Conservation (phyloP, 2,329 filamentous ascomycete genomes). For the Fusarium praegraminearum region DNA sequence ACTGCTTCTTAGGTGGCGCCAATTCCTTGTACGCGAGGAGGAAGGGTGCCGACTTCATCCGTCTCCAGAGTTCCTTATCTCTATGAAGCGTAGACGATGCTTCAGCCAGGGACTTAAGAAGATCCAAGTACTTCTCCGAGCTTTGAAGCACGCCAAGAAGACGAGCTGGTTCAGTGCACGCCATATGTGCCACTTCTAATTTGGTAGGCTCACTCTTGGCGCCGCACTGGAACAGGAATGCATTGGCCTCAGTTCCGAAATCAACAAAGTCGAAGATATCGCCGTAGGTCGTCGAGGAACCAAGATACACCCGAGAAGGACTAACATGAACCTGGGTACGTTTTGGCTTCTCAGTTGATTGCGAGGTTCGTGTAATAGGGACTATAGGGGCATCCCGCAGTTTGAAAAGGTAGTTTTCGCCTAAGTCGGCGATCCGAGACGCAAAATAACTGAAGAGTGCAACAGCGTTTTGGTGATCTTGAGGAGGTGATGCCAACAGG, state of each 20-base stretch:
- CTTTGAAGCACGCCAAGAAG: conserved; percentile 84
- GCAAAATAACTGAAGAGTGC: conserved; percentile 87
- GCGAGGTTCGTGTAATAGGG: conserved; percentile 65
- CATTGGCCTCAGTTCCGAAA: conserved; percentile 87
- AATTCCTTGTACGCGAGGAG: conserved; percentile 87
- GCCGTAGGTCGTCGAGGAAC: conserved; percentile 75
- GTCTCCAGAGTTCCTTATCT: conserved; percentile 81
- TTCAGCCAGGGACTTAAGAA: conserved; percentile 85
- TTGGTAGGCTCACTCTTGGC: conserved; percentile 93
- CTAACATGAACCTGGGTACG: conserved; percentile 59
- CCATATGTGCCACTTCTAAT: conserved; percentile 82
- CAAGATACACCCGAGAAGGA: conserved; percentile 84
- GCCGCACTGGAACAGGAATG: conserved; percentile 88
- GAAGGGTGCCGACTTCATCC: conserved; percentile 81
- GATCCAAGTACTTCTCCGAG: conserved; percentile 85
- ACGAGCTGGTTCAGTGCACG: conserved; percentile 85
- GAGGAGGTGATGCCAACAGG: conserved; percentile 78
- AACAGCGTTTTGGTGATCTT: conserved; percentile 72
- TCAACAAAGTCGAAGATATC: conserved; percentile 98
- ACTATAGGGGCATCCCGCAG: conserved; percentile 77
- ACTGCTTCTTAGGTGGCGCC: conserved; percentile 59
- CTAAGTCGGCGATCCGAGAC: conserved; percentile 79
- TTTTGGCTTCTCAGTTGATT: conserved; percentile 57
- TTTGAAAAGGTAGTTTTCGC: conserved; percentile 67
- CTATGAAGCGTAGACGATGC: conserved; percentile 76